Base-by-base conservation (phyloP, 352 stramenopile species). In the Phytophthora hybrid region DNA sequence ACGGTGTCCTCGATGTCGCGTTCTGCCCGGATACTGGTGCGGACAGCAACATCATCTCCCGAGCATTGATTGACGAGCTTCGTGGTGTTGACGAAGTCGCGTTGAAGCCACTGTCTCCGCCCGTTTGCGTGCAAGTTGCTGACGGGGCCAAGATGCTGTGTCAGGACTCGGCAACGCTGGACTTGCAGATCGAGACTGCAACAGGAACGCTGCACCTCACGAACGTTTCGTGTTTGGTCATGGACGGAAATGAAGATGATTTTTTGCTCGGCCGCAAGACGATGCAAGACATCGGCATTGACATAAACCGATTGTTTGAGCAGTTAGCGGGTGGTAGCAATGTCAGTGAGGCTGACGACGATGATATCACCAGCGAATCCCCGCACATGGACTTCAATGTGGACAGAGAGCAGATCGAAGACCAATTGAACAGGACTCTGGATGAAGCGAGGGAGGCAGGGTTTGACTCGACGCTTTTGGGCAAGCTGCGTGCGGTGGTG, bases 211-310 rank as follows among this genome's bases (percentile, higher is more conserved):
- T 67, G 47, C 19, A 68, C 11, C 51, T 61, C n/a, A 5, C 21
- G 16, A 55, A 26, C 10, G 23, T 58, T 0, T 19, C 53, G 3
- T 69, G 62, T 19, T 18, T 69, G 8, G 21, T 61, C 19, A 29
- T 56, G 52, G 51, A 68, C 61, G n/a, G n/a, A n/a, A n/a, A n/a
- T n/a, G n/a, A n/a, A n/a, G n/a, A n/a, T n/a, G n/a, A n/a, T n/a
- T n/a, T n/a, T n/a, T n/a, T n/a, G n/a, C n/a, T n/a, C n/a, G n/a
- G n/a, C n/a, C n/a, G 34, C 51, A 3, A 61, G 26, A 68, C 52
- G 6, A 67, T 68, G 61, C 52, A 61, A 37, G 51, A 55, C 34
- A 68, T 68, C 14, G 52, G 61, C 21, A 68, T 60, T 44, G 51
- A 61, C 14, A 68, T 60, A n/a, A 39, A 68, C 18, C 34, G 61